A percentile compares a stretch with the other conserved stretches of the same genome.
phyloP scores from a whole-genome alignment of 768 basidiomycete genomes.

The Panaeolus cyanescens region DNA sequence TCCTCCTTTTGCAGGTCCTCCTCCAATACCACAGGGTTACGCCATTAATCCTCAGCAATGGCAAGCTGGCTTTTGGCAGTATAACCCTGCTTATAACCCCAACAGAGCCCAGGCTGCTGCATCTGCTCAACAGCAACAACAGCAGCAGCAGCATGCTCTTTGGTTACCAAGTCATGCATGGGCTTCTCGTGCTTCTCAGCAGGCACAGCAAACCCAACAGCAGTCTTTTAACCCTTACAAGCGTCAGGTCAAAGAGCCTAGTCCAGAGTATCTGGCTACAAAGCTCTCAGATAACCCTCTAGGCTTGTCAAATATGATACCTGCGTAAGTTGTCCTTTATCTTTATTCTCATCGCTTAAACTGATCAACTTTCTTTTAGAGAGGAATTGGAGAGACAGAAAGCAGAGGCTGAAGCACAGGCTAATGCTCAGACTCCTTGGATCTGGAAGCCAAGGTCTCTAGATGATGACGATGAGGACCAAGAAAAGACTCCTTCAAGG shows the following conservation, averaged over 20 bases:
- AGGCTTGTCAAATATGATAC: constrained; percentile 65
- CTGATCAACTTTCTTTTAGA: constrained; percentile 20
- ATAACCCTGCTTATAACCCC: constrained; percentile 24
- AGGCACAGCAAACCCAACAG: constrained; percentile 19
- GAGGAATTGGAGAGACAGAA: constrained; percentile 34
- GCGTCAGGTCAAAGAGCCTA: constrained; percentile 58
- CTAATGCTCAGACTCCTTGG: constrained; percentile 61
- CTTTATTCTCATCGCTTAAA: neutral
- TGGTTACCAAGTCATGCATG: constrained; percentile 29
- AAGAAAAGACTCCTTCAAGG: constrained; percentile 6
- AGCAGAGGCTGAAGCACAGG: constrained; percentile 31
- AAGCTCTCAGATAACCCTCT: constrained; percentile 63
- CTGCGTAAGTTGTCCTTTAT: constrained; percentile 46
- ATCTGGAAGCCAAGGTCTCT: constrained; percentile 65
- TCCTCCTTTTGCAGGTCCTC: constrained; percentile 45
- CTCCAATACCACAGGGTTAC: constrained; percentile 55
- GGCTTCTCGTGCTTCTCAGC: constrained; percentile 24
- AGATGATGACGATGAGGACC: constrained; percentile 26
- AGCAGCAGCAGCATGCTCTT: constrained; percentile 26
- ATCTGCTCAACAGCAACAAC: constrained; percentile 14
- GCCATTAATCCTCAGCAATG: constrained; percentile 48
- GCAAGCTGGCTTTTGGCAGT: constrained; percentile 55
- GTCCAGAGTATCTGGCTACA: constrained; percentile 65
- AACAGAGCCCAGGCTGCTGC: constrained; percentile 3
- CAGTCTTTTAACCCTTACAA: constrained; percentile 59